Conservation (phyloP, 768 basidiomycete genomes). For the Mycena filopes region DNA sequence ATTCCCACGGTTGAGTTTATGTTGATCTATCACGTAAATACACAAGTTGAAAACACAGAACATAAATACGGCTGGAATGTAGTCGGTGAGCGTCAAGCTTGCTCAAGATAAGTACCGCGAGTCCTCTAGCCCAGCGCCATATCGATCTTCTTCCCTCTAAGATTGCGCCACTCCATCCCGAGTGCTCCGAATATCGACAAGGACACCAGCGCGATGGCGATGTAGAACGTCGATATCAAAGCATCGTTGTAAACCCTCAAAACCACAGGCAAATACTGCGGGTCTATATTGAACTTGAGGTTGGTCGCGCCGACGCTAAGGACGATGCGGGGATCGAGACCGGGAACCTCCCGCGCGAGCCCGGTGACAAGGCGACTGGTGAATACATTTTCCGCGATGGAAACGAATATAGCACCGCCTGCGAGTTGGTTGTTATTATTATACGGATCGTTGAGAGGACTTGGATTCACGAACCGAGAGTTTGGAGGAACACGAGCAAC, state of each 20-base stretch:
- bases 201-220: conserved; percentile 13
- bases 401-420: conserved; percentile 36
- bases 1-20: conserved; percentile 4
- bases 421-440: not conserved
- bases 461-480: conserved; percentile 6
- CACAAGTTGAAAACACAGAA: too few relatives aligned
- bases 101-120: conserved; percentile 8
- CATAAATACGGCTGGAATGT: not conserved
- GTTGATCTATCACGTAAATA: too few relatives aligned
- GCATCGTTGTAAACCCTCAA: conserved; percentile 26
- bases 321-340: conserved; percentile 15
- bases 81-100: not conserved
- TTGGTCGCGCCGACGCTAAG: conserved; percentile 21
- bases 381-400: conserved; percentile 35
- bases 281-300: conserved; percentile 3
- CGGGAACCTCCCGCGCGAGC: conserved; percentile 12
- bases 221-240: conserved; percentile 18
- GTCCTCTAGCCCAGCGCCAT: conserved; percentile 8
- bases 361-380: conserved; percentile 8
- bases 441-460: not conserved
- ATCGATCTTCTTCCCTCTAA: conserved; percentile 19
- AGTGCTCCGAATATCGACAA: conserved; percentile 14
- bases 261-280: conserved; percentile 8
- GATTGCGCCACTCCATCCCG: conserved; percentile 23
- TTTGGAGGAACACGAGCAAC: conserved; percentile 35